A percentile compares a stretch with the other conserved stretches of the same genome.
Conservation (phyloP, 495 filamentous ascomycete species). For the Aspergillus bridgeri region DNA sequence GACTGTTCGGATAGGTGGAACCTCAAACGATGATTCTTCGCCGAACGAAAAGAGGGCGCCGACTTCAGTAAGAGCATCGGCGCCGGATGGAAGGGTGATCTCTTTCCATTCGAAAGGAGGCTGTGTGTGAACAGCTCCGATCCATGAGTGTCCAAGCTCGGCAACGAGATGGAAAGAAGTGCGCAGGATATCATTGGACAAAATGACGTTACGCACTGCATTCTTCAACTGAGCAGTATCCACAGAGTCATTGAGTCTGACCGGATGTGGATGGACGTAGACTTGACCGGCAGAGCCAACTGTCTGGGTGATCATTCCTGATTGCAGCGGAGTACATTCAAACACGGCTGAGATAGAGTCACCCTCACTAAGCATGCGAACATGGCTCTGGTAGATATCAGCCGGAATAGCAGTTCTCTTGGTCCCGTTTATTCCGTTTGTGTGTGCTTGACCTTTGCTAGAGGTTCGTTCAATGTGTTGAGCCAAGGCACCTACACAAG, state of each 20-base stretch:
- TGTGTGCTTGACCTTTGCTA: neutral
- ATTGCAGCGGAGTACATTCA: constrained; percentile 70
- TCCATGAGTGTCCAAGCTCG: constrained; percentile 20
- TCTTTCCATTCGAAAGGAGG: constrained; percentile 22
- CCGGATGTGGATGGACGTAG: constrained; percentile 66
- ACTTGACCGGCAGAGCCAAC: constrained; percentile 44
- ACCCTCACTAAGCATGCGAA: constrained; percentile 10
- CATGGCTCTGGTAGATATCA: constrained; percentile 10
- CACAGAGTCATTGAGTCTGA: constrained; percentile 43
- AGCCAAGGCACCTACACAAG: constrained; percentile 28
- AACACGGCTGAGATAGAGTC: constrained; percentile 72
- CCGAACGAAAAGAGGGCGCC: constrained; percentile 11
- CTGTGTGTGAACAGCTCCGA: constrained; percentile 22
- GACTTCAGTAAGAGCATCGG: constrained; percentile 14
- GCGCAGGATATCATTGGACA: constrained; percentile 54
- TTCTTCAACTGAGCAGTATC: constrained; percentile 38
- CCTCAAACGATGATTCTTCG: constrained; percentile 16
- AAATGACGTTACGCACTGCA: constrained; percentile 46
- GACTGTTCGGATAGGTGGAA: constrained; percentile 19
- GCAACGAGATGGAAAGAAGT: constrained; percentile 50
- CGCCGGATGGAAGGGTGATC: constrained; percentile 12
- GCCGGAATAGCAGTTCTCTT: constrained; percentile 7
- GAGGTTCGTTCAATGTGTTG: constrained; percentile 15
- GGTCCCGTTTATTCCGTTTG: constrained; percentile 9
- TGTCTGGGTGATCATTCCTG: constrained; percentile 69